Percentiles rank a stretch among this genome's conserved stretches.
phyloP scores from a whole-genome alignment of 1,284 basidiomycete species.

The Heterobasidion irregulare region DNA sequence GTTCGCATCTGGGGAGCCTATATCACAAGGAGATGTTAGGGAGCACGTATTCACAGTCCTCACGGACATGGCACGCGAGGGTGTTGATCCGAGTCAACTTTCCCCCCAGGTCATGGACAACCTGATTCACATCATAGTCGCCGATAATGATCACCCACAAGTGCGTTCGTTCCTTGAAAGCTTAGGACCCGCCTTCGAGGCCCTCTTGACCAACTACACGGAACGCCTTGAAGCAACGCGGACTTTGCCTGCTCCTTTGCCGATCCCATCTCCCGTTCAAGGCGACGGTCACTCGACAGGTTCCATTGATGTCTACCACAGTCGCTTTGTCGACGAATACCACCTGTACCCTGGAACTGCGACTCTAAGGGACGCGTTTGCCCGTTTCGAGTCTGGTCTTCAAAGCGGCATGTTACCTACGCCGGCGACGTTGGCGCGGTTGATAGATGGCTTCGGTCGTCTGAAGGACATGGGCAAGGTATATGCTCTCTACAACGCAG shows the following conservation, averaged over 20 bases:
- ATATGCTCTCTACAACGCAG: constrained; percentile 59
- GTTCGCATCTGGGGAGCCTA: constrained; percentile 9
- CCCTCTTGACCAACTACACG: neutral
- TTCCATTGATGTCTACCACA: constrained; percentile 3
- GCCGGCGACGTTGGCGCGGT: constrained; percentile 45
- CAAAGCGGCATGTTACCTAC: constrained; percentile 38
- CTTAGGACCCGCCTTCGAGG: constrained; percentile 9
- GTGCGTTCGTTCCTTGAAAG: constrained; percentile 5
- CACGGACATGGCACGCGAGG: constrained; percentile 8
- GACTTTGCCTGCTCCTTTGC: neutral
- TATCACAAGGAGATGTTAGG: neutral
- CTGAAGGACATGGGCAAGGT: constrained; percentile 52
- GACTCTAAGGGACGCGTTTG: constrained; percentile 24
- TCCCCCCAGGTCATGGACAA: constrained; percentile 2
- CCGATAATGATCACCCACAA: neutral
- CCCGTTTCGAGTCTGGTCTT: constrained; percentile 29
- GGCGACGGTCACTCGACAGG: neutral
- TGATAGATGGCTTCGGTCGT: constrained; percentile 68
- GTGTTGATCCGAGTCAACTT: constrained; percentile 4
- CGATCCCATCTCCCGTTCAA: neutral
- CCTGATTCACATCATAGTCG: constrained; percentile 5
- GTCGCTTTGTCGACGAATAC: constrained; percentile 18
- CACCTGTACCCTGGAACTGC: constrained; percentile 28
- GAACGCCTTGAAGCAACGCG: no score
- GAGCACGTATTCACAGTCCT: constrained; percentile 3